Evolutionary conservation across 495 filamentous ascomycete species (phyloP), one percentile per base, ranked within the genome.

Genomic region (Penicillium cataractarum): DNA sequence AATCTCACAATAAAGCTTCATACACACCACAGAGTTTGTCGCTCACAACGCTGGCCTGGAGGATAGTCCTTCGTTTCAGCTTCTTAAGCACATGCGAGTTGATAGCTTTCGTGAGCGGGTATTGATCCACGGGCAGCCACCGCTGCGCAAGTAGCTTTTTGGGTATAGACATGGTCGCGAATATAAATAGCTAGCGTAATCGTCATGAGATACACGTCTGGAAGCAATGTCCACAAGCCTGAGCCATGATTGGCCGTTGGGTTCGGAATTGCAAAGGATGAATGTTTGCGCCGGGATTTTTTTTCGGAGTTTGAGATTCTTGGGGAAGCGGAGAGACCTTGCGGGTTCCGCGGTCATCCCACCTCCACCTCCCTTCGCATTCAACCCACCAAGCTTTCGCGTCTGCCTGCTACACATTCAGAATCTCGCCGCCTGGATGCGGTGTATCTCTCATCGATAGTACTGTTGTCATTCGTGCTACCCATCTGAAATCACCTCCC

Each of bases 1-100:
- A 24, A 51, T 26, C 22, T 39, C 31, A 55, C 60, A 15, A 61
- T 31, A 9, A 52, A 54, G 15, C 32, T 56, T 50, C 58, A 21
- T 44, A 40, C 83, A 63, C 74, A 89, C 87, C 84, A 65, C 89
- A 89, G 58, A 93, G 75, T 21, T 76, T 50, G 22, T 86, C 80
- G 74, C 80, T 84, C 53, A 87, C 80, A 58, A 92, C 74, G 52
- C 87, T 62, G 7, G 70, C 26, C 52, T 65, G 63, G 15, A 27
- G 1, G 3, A 26, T 10, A 0, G 13, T n/a, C 31, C 48, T 55
- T 37, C 58, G 55, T 24, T 37, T 69, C 1, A 42, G 24, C 6
- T 32, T 52, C 6, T 6, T 37, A 3, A 57, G 55, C 9, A 68
- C 46, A 22, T 27, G 10, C 8, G 72, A 57, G 33, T 50, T 19